Evolutionary conservation across 495 filamentous ascomycete species (phyloP).

Genomic region (Aspergillus egyptiacus): DNA sequence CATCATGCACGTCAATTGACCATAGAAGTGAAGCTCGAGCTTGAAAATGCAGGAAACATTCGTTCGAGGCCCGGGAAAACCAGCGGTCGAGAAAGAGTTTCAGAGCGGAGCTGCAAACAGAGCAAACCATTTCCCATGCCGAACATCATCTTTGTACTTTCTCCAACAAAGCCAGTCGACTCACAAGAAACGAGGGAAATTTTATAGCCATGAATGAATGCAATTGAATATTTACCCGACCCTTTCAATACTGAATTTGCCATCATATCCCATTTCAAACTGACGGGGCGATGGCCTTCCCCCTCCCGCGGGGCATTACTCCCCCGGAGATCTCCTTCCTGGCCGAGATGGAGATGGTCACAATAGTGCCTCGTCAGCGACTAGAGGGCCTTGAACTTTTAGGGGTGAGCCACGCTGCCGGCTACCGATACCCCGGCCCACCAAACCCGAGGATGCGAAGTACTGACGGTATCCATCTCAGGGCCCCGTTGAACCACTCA

Average conservation of each 20-base stretch:
- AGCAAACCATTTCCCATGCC: slow-evolving; percentile 30
- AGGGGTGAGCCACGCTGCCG: too few species aligned
- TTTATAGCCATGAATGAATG: slow-evolving; percentile 1
- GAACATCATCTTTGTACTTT: not conserved
- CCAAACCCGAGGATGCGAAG: too few species aligned
- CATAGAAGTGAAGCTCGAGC: not conserved
- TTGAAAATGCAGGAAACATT: not conserved
- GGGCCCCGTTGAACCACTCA: slow-evolving; percentile 71
- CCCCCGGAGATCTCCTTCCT: slow-evolving; percentile 90
- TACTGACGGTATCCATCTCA: too few species aligned
- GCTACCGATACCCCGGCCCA: too few species aligned
- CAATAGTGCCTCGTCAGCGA: slow-evolving; percentile 83
- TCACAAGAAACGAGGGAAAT: too few species aligned
- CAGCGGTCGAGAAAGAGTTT: not conserved
- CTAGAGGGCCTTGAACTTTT: slow-evolving; percentile 81
- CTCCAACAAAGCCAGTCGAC: not conserved
- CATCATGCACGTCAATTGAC: slow-evolving; percentile 29
- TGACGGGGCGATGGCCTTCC: slow-evolving; percentile 64
- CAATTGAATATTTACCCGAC: not conserved
- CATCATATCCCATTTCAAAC: not conserved
- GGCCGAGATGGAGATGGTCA: slow-evolving; percentile 94
- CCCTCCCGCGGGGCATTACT: slow-evolving; percentile 73
- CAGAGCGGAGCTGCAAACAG: slow-evolving; percentile 29
- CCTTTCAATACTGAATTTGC: not conserved
- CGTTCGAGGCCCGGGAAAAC: not conserved